Percentiles rank a stretch among this genome's conserved stretches.
Evolutionary conservation across 139 green algal genomes (phyloP).

Genomic region (Chlamydomonas sp.): DNA sequence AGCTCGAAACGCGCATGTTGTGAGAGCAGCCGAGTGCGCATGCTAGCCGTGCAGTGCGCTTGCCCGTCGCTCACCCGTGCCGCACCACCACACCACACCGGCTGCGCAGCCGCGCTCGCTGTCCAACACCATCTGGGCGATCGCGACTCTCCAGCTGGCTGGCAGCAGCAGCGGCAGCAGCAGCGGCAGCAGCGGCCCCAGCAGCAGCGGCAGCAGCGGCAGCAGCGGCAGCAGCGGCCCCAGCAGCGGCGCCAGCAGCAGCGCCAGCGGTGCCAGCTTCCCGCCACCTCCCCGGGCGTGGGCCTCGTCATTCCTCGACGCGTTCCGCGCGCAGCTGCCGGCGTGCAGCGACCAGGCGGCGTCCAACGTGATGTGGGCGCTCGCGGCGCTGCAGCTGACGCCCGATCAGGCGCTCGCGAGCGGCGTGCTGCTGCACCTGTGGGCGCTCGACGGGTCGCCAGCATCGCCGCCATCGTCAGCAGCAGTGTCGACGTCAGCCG

Average conservation of each 20-base stretch:
- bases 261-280: too few relatives aligned
- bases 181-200: background rate
- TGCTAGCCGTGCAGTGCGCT: too few relatives aligned
- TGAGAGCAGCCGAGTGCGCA: too few relatives aligned
- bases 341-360: conserved; percentile 3
- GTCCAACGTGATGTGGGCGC: conserved; percentile 19
- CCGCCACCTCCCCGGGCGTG: background rate
- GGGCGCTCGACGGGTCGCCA: background rate
- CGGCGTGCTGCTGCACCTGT: background rate
- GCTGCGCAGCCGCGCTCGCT: conserved; percentile 1
- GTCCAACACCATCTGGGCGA: conserved; percentile 12
- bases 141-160: conserved; percentile 8
- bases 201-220: background rate
- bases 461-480: too few relatives aligned
- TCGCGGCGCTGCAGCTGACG: conserved; percentile 3
- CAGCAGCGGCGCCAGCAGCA: background rate
- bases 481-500: too few relatives aligned
- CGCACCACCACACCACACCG: background rate
- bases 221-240: background rate
- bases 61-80: too few relatives aligned
- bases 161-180: background rate
- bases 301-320: background rate
- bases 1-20: too few relatives aligned
- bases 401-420: background rate
- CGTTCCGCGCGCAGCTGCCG: background rate